Percentiles rank a stretch among this genome's conserved stretches.
Conservation (phyloP, 768 basidiomycete species). For the Suillus discolor region DNA sequence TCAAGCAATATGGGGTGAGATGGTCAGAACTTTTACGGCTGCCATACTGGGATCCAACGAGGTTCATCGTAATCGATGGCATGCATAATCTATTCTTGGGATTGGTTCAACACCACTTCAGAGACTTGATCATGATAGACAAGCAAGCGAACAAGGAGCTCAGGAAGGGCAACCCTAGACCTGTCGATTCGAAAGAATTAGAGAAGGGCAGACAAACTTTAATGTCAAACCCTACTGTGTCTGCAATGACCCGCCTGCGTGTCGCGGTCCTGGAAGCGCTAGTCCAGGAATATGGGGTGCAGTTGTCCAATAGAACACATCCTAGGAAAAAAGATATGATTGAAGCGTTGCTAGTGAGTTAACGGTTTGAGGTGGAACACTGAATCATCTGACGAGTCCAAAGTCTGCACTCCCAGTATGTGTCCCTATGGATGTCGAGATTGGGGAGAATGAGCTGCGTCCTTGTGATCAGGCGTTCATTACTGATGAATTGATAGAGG, state of each 20-base stretch:
- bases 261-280: background rate
- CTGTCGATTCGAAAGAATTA: slow-evolving; percentile 3
- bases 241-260: background rate
- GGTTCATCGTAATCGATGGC: slow-evolving; percentile 31
- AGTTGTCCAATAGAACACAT: too few species aligned
- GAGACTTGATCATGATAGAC: slow-evolving; percentile 13
- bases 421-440: background rate
- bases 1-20: slow-evolving; percentile 23
- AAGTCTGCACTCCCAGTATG: background rate
- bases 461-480: background rate
- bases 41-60: slow-evolving; percentile 36
- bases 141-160: slow-evolving; percentile 8
- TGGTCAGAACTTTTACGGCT: slow-evolving; percentile 34
- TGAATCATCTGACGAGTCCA: too few species aligned
- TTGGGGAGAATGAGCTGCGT: background rate
- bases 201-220: background rate
- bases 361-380: background rate
- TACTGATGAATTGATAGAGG: background rate
- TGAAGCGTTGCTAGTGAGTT: background rate
- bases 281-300: background rate
- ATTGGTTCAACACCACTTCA: slow-evolving; percentile 13
- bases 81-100: slow-evolving; percentile 40
- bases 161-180: background rate
- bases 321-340: slow-evolving; percentile 2
- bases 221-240: background rate